Conservation (phyloP, 441 rosid genomes). For the Erodium moschatum region DNA sequence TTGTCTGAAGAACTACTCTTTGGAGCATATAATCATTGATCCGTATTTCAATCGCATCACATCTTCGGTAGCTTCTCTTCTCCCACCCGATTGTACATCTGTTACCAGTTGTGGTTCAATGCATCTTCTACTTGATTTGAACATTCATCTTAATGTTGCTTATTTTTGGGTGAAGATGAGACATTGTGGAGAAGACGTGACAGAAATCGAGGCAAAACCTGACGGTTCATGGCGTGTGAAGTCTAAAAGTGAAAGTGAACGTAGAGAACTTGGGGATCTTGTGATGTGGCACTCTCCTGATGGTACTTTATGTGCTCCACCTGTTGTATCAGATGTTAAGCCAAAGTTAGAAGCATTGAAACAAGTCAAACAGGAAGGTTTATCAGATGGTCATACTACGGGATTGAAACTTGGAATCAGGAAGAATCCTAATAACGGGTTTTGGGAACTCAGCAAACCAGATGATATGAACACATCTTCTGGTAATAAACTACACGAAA, state of each 20-base stretch:
- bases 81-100: constrained; percentile 1
- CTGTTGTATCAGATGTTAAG: constrained; percentile 35
- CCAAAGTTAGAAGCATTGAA: constrained; percentile 40
- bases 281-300: constrained; percentile 76
- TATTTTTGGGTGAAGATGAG: constrained; percentile 49
- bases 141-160: neutral
- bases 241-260: constrained; percentile 65
- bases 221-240: constrained; percentile 98
- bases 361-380: constrained; percentile 67
- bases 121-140: constrained; percentile 2
- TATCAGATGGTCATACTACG: constrained; percentile 50
- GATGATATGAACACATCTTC: constrained; percentile 54
- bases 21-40: constrained; percentile 76
- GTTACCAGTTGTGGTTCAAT: neutral
- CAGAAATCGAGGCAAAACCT: constrained; percentile 89
- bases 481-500: constrained; percentile 51
- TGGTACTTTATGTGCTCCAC: constrained; percentile 39
- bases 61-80: constrained; percentile 48
- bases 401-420: constrained; percentile 85
- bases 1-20: constrained; percentile 83
- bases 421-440: constrained; percentile 73
- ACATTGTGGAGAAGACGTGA: constrained; percentile 74
- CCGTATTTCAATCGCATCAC: constrained; percentile 89
- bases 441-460: constrained; percentile 87
- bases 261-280: constrained; percentile 73